These are phyloP conservation scores for Nicotiana obtusifolia DNA, from an alignment of 257 asterid genomes.

Conservation along the genomic window DNA sequence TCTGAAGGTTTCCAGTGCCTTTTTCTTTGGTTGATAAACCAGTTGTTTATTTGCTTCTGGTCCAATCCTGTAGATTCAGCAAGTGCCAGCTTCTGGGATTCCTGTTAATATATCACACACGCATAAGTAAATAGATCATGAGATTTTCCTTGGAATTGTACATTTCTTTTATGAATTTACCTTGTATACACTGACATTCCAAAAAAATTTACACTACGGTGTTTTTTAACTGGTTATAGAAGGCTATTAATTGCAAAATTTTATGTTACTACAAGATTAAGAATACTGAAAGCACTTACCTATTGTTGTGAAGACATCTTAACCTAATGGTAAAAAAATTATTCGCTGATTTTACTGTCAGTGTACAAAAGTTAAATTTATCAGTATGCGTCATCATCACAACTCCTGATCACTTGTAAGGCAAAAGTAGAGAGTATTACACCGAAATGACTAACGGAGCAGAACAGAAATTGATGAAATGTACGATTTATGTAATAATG, in stretches of 20 bases:
- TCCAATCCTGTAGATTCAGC: slow-evolving; percentile 89
- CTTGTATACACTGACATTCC: too few species aligned
- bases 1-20: slow-evolving; percentile 98
- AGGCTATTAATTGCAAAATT: neutral
- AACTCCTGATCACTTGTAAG: neutral
- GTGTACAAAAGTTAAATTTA: neutral
- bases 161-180: neutral
- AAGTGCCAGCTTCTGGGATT: slow-evolving; percentile 86
- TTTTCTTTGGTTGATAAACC: slow-evolving; percentile 94
- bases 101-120: slow-evolving; percentile 30
- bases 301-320: neutral
- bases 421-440: neutral
- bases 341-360: neutral
- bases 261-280: neutral
- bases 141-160: neutral
- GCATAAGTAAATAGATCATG: neutral
- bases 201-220: neutral
- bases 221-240: neutral
- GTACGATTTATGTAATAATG: neutral
- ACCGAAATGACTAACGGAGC: neutral
- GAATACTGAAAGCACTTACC: neutral
- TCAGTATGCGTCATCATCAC: neutral
- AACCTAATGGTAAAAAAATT: neutral
- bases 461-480: neutral
- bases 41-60: slow-evolving; percentile 91